Evolutionary conservation across 441 rosid genomes (phyloP), one percentile per base, ranked within the genome.

Genomic region (Adansonia madagascariensis): DNA sequence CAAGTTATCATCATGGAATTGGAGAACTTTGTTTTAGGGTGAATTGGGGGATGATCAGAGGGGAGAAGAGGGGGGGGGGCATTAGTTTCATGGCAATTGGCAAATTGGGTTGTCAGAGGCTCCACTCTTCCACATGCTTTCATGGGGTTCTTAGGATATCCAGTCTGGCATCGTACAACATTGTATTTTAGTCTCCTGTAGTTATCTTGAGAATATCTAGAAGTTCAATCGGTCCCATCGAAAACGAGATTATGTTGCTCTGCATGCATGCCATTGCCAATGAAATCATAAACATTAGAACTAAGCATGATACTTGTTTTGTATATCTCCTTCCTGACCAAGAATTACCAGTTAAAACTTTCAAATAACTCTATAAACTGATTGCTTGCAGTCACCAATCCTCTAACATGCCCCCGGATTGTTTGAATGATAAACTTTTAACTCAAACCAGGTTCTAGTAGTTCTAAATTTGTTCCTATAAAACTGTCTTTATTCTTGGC

Each of bases 141-240:
- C 83, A 67, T 69, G 75, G 84, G 75, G 81, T 62, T 86, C 84
- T 76, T 76, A 79, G 81, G 78, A 74, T 74, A 65, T 80, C 84
- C 88, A 84, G 88, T 74, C 90, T 85, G 84, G 86, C 86, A 76
- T 75, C 0, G 81, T 74, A 78, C 86, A 71, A 41, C 79, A 64
- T 66, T 80, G 75, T 78, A 59, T 57, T 78, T 65, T 76, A 69
- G 75, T 50, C 59, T 49, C 53, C 53, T 49, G 53, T 49, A 11
- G 53, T 12, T 10, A 49, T 49, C 53, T 15, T 49, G 53, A 2
- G 53, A 49, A 12, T 22, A 18, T 22, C 73, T 41, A 68, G 18
- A 22, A 10, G 56, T 69, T 49, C 73, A 69, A 22, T 49, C 59
- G 9, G 31, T 27, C 14, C 73, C 73, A 20, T 6, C 41, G 2